Evolutionary conservation across 805 yeast genomes (phyloP).

Genomic region (Starmerella apis): DNA sequence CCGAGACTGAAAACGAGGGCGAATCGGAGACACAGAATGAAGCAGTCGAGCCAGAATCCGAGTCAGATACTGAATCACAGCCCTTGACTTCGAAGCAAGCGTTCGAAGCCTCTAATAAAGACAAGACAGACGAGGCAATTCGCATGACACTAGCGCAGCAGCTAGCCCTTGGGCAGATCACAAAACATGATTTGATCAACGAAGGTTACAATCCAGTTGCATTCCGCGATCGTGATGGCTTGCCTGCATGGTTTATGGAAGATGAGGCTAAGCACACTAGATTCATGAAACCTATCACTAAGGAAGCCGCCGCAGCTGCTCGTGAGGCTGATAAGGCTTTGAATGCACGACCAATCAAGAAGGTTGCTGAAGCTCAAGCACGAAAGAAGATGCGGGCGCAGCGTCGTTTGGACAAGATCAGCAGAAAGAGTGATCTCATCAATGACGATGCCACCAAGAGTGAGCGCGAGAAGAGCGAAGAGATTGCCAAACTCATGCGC

Average conservation of each 20-base stretch:
- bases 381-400: slow-evolving; percentile 91
- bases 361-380: slow-evolving; percentile 95
- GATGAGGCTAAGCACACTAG: slow-evolving; percentile 84
- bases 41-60: slow-evolving; percentile 13
- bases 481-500: slow-evolving; percentile 77
- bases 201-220: slow-evolving; percentile 89
- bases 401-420: slow-evolving; percentile 72
- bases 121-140: slow-evolving; percentile 31
- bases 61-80: slow-evolving; percentile 18
- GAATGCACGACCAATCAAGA: slow-evolving; percentile 96
- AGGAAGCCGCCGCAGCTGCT: slow-evolving; percentile 76
- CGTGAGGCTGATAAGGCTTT: slow-evolving; percentile 66
- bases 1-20: slow-evolving; percentile 9
- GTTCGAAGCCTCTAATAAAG: slow-evolving; percentile 26
- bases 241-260: slow-evolving; percentile 95
- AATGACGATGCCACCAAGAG: slow-evolving; percentile 79
- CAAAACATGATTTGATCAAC: slow-evolving; percentile 74
- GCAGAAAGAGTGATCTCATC: slow-evolving; percentile 85
- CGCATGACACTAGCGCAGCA: slow-evolving; percentile 93
- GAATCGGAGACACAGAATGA: slow-evolving; percentile 5
- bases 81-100: slow-evolving; percentile 13
- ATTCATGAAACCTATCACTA: slow-evolving; percentile 80
- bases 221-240: slow-evolving; percentile 78
- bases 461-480: slow-evolving; percentile 91
- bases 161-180: slow-evolving; percentile 77